Evolutionary conservation across 1,284 basidiomycete genomes (phyloP), one percentile per base, ranked within the genome.

Genomic region (Sparassis latifolia): DNA sequence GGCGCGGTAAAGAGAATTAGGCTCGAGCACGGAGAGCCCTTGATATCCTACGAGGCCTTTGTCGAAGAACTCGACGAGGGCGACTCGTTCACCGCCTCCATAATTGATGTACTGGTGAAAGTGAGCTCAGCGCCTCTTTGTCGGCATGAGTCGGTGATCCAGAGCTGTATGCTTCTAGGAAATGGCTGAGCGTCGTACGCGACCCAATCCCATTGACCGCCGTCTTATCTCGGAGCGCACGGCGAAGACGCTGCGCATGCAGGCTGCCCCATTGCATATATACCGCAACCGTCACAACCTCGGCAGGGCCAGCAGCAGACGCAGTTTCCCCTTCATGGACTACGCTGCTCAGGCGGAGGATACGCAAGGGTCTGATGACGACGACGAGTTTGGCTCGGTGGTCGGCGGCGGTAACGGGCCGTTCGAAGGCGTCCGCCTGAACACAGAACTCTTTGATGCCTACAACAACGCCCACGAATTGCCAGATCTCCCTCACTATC

Each of bases 71-170:
- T 89, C 41, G 83, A 87, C 60, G 75, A 75, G 31, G 85, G 84
- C 27, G 86, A 89, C 62, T 79, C 83, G 1, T 88, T 89, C 65
- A 86, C 86, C 0, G 76, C 83, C 3, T 79, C 82, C 1, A 60
- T 88, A 41, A 66, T 87, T 49, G 86, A 88, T 53, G 75, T 85
- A 37, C 71, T 89, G 42, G 85, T 89, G 60, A 86, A 82, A 70
- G 86, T 86, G 59, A 63, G 30, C 32, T 37, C 20, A 20, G 20
- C 20, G 20, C 20, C 20, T 20, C 10, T 39, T 31, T 53, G 3
- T 51, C 31, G 35, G 20, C 42, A n/a, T n/a, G 12, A 37, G 27
- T 33, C 5, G 1, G 20, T 10, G 2, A n/a, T n/a, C 33, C 28
- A 12, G 12, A 33, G 49, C 32, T 51, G 7, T 20, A 20, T 20